Percentiles rank a stretch among this genome's conserved stretches.
phyloP scores from a whole-genome alignment of 2,329 filamentous ascomycete species.

The Talaromyces sp. region DNA sequence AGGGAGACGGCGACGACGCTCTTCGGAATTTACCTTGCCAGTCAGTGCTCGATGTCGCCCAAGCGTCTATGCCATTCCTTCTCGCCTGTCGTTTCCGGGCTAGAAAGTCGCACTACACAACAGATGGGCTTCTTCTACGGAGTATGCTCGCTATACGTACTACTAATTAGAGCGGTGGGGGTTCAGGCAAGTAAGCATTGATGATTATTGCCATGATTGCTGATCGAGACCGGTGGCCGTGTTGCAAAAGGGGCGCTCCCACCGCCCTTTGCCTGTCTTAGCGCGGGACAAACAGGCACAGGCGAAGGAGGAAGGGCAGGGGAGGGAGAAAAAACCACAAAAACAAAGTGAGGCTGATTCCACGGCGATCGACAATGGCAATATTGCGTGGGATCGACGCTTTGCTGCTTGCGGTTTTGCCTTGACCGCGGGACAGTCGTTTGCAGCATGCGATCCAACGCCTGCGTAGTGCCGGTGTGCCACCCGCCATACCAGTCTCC shows the following conservation, averaged over 20 bases:
- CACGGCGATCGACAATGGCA: not conserved
- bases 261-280: not conserved
- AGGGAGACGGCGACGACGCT: not conserved
- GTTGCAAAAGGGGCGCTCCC: not conserved
- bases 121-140: not conserved
- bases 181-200: not conserved
- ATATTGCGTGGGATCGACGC: conserved; percentile 8
- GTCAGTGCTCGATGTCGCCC: not conserved
- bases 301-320: not conserved
- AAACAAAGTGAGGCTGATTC: conserved; percentile 9
- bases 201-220: not conserved
- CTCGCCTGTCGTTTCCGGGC: not conserved
- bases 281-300: not conserved
- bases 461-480: not conserved
- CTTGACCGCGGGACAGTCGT: conserved; percentile 1
- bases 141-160: not conserved
- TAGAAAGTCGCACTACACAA: not conserved
- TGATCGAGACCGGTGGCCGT: not conserved
- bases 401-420: not conserved
- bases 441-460: conserved; percentile 4
- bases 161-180: not conserved
- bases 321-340: not conserved
- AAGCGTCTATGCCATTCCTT: not conserved
- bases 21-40: not conserved
- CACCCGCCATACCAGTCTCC: not conserved